These are phyloP conservation scores for Boletellus sp. DNA, from an alignment of 1,284 basidiomycete species.

Conservation along the genomic window DNA sequence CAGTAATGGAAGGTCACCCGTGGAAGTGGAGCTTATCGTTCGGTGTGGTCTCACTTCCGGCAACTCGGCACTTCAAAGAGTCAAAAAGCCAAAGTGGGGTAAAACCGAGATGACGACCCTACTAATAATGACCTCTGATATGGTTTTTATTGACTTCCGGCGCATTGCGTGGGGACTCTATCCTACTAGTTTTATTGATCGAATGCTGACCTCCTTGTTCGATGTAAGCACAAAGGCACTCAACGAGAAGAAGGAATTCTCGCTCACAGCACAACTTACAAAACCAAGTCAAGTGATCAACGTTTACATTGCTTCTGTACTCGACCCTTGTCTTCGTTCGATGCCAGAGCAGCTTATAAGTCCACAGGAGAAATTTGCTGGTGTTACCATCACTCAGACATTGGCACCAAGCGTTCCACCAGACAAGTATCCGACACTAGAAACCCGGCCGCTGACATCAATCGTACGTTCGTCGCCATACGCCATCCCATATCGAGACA, in stretches of 20 bases:
- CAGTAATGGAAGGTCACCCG: constrained; percentile 47
- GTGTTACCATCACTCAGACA: constrained; percentile 46
- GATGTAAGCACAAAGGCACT: constrained; percentile 61
- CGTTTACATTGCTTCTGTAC: constrained; percentile 64
- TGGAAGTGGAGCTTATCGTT: constrained; percentile 59
- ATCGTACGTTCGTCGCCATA: constrained; percentile 38
- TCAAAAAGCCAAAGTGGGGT: constrained; percentile 46
- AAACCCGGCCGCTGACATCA: constrained; percentile 66
- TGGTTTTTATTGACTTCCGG: constrained; percentile 71
- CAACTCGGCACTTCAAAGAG: constrained; percentile 23
- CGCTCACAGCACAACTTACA: constrained; percentile 51
- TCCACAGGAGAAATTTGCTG: constrained; percentile 66
- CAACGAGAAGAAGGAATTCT: constrained; percentile 54
- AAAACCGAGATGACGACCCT: constrained; percentile 61
- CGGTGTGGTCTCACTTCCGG: constrained; percentile 49
- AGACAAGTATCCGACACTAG: constrained; percentile 56
- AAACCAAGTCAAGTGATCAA: constrained; percentile 73
- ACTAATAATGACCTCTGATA: constrained; percentile 70
- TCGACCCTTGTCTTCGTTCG: background rate
- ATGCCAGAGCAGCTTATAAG: constrained; percentile 7
- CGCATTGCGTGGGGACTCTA: constrained; percentile 57
- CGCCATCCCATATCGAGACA: background rate
- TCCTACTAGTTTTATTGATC: background rate
- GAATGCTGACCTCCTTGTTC: constrained; percentile 8
- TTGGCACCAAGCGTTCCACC: constrained; percentile 57